phyloP scores from a whole-genome alignment of 2,329 filamentous ascomycete species.

The Tolypocladium tropicale region DNA sequence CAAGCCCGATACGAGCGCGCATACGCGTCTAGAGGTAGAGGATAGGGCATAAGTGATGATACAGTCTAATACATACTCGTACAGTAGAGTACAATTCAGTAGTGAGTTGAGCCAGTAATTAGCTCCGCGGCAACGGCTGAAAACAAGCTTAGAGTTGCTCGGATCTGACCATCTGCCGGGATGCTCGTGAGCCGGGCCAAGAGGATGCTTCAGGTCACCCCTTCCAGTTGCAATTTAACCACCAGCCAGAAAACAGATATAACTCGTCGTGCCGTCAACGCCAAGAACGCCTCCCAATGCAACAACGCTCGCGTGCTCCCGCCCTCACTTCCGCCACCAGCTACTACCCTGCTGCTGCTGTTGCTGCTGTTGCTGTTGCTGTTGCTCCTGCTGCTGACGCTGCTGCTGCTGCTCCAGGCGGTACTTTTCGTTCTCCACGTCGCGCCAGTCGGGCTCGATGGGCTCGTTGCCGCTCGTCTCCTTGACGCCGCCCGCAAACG shows the following conservation, averaged over 20 bases:
- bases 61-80: background rate
- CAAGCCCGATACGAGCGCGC: background rate
- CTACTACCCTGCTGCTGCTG: slow-evolving; percentile 8
- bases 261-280: background rate
- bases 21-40: background rate
- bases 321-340: background rate
- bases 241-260: background rate
- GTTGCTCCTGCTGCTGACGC: slow-evolving; percentile 15
- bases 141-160: background rate
- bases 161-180: background rate
- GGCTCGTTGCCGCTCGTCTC: slow-evolving; percentile 59
- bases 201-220: background rate
- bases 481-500: slow-evolving; percentile 54
- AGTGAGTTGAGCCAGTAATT: background rate
- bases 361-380: slow-evolving; percentile 16
- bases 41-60: background rate
- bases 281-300: background rate
- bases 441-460: slow-evolving; percentile 50
- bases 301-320: background rate
- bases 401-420: slow-evolving; percentile 21
- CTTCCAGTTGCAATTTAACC: background rate
- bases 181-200: background rate
- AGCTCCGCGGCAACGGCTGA: background rate
- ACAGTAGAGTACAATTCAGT: background rate
- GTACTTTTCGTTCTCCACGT: slow-evolving; percentile 54